These are phyloP conservation scores for Ascomycota sp. DNA, from an alignment of 2,329 filamentous ascomycete species.

Conservation along the genomic window DNA sequence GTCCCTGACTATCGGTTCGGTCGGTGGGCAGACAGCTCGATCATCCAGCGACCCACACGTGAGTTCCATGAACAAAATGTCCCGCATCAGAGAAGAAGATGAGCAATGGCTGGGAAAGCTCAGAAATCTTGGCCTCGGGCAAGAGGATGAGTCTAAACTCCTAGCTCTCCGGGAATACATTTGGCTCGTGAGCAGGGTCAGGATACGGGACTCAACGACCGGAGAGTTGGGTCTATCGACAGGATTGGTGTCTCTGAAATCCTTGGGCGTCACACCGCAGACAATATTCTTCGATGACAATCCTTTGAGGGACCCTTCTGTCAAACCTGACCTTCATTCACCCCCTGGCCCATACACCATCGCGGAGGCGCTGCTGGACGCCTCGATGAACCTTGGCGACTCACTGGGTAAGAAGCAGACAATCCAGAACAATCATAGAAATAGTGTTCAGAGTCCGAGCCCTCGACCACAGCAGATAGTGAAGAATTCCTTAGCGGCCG, in stretches of 20 bases:
- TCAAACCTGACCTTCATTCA: slow-evolving; percentile 11
- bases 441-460: slow-evolving; percentile 18
- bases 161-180: slow-evolving; percentile 77
- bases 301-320: slow-evolving; percentile 24
- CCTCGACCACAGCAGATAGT: slow-evolving; percentile 7
- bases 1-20: slow-evolving; percentile 40
- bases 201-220: slow-evolving; percentile 28
- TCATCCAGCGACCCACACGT: slow-evolving; percentile 34
- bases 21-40: slow-evolving; percentile 28
- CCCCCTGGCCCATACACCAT: slow-evolving; percentile 48
- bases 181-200: slow-evolving; percentile 62
- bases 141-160: slow-evolving; percentile 79
- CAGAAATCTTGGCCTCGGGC: slow-evolving; percentile 59
- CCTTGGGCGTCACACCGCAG: slow-evolving; percentile 59
- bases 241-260: slow-evolving; percentile 48
- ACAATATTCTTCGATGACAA: slow-evolving; percentile 84
- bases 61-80: slow-evolving; percentile 39
- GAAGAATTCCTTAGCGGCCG: slow-evolving; percentile 12
- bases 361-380: slow-evolving; percentile 75
- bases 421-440: slow-evolving; percentile 28
- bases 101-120: slow-evolving; percentile 80
- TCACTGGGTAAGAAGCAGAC: slow-evolving; percentile 32
- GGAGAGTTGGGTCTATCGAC: slow-evolving; percentile 13
- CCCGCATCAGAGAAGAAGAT: slow-evolving; percentile 67
- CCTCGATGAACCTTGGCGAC: slow-evolving; percentile 71